Percentiles rank a stretch among this genome's conserved stretches.
Conservation (phyloP, 371 early-diverging fungal species). For the Hamiltosporidium tvaerminnensis region DNA sequence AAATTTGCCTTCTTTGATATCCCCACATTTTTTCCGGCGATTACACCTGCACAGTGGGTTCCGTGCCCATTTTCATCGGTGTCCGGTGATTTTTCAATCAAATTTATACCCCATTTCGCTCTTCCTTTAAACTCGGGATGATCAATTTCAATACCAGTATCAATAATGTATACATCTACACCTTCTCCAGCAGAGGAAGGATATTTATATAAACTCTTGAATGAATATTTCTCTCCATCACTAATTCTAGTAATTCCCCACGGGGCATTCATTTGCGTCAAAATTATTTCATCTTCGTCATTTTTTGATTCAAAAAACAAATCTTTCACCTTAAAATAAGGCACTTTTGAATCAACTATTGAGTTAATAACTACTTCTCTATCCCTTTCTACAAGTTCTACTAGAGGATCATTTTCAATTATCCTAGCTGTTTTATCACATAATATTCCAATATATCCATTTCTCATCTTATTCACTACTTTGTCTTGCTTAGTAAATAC, state of each 20-base stretch:
- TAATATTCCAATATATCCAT: conserved; percentile 22
- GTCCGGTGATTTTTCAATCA: conserved; percentile 33
- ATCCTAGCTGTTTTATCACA: conserved; percentile 14
- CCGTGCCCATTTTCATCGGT: conserved; percentile 57
- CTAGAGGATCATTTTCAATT: conserved; percentile 13
- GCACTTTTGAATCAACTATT: not conserved
- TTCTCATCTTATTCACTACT: conserved; percentile 14
- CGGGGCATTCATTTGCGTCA: not conserved
- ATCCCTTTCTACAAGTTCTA: conserved; percentile 23
- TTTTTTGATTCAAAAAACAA: not conserved
- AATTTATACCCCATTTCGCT: conserved; percentile 41
- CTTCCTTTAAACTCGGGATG: conserved; percentile 53
- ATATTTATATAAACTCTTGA: conserved; percentile 15
- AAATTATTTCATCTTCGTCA: not conserved
- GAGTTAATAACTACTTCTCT: not conserved
- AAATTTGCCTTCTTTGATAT: conserved; percentile 59
- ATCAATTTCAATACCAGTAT: conserved; percentile 52
- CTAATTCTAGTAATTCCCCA: conserved; percentile 3
- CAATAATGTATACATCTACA: conserved; percentile 54
- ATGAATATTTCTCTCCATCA: not conserved
- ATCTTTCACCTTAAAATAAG: not conserved
- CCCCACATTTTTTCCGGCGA: conserved; percentile 58
- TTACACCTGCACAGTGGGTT: conserved; percentile 60
- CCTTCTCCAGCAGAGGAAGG: conserved; percentile 40
- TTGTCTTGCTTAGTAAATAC: conserved; percentile 4